A percentile compares a stretch with the other conserved stretches of the same genome.
These are phyloP conservation scores for Pythium vanterpoolii DNA, from an alignment of 352 stramenopile species.

Conservation along the genomic window DNA sequence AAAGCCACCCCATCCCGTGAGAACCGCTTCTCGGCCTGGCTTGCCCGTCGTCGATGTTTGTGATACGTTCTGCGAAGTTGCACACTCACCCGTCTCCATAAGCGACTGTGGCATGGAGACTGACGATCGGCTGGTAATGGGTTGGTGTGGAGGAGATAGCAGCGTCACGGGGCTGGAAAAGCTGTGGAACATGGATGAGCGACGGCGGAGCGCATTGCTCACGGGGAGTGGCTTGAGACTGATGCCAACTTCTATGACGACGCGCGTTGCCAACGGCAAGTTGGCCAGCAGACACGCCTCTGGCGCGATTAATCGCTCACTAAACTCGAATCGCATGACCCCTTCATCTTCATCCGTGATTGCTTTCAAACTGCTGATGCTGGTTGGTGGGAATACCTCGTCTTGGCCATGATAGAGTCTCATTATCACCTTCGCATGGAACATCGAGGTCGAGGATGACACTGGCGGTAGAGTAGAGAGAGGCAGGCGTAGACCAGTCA, in stretches of 20 bases:
- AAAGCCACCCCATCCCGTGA: slow-evolving; percentile 6
- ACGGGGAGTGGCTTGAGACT: background rate
- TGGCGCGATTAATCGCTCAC: background rate
- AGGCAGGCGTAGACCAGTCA: background rate
- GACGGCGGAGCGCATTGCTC: background rate
- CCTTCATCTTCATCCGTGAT: background rate
- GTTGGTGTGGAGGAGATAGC: background rate
- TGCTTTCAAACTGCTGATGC: background rate
- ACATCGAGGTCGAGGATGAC: background rate
- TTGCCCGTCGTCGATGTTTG: background rate
- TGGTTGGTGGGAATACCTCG: background rate
- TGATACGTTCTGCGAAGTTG: background rate
- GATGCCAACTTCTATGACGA: slow-evolving; percentile 10
- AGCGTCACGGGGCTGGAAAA: background rate
- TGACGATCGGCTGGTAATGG: background rate
- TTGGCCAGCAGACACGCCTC: background rate
- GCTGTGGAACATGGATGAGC: slow-evolving; percentile 13
- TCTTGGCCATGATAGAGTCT: slow-evolving; percentile 1
- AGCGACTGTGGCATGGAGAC: slow-evolving; percentile 7
- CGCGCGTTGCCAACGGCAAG: slow-evolving; percentile 6
- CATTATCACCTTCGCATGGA: background rate
- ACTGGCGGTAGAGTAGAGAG: background rate
- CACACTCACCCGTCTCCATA: slow-evolving; percentile 1
- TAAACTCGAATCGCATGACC: slow-evolving; percentile 6
- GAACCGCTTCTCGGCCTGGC: background rate